Evolutionary conservation across 164 flowering plant species (phyloP), one percentile per base, ranked within the genome.

Genomic region (Kingdonia uniflora): DNA sequence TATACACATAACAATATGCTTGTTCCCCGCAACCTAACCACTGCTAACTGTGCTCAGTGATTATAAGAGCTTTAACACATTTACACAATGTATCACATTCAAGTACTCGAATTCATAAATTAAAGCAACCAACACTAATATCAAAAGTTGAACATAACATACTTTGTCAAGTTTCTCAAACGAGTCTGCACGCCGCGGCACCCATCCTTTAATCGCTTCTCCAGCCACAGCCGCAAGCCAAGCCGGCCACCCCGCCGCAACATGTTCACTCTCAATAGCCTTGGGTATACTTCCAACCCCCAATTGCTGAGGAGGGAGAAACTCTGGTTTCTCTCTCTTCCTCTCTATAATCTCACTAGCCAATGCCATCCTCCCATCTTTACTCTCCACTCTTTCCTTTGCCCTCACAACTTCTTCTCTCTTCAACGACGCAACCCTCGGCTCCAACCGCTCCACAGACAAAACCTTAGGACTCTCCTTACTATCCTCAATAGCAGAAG

Each of bases 191-290:
- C 84, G 84, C 15, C 97, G 78, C 5, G 97, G 97, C n/a, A 83
- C 61, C 99, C 97, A 94, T 44, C 99, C 99, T 52, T 61, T 68
- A 52, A 94, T 85, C 35, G 99, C 99, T 56, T 94, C 99, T 24
- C 97, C 96, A 26, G 99, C 99, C 25, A 86, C 97, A 0, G 82
- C 80, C 20, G 89, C 85, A 16, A 94, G 76, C 99, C 99, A 94
- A n/a, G 92, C 41, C 23, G 99, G 99, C 99, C 99, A 94, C 22
- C 97, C 99, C 7, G 97, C 99, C 0, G 99, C 92, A 6, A 89
- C 83, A 65, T 86, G 92, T 62, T 88, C 97, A 29, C 95, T 95
- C 64, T 86, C 95, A 0, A 25, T 22, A 6, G 78, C 87, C 61
- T 74, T 84, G 0, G 90, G 85, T 35, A 84, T 49, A 13, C 52